Evolutionary conservation across 1,139 yeast genomes (phyloP).

Genomic region (Nakaseomyces sp.): DNA sequence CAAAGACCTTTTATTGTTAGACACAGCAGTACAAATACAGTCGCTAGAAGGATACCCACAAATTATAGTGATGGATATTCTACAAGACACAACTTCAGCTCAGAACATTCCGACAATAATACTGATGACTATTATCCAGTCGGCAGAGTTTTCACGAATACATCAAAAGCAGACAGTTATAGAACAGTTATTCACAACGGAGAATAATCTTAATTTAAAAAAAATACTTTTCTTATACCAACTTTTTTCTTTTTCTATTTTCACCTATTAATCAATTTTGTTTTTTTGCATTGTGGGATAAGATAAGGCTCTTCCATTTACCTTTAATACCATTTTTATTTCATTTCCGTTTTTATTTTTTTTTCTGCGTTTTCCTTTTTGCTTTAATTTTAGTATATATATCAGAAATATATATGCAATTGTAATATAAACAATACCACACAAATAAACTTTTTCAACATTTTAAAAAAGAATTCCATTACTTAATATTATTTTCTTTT

Average conservation of each 20-base stretch:
- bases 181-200: slow-evolving; percentile 7
- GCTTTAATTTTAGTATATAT: no score
- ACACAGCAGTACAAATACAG: slow-evolving; percentile 15
- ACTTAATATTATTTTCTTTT: no score
- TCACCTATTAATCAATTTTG: background rate
- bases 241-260: background rate
- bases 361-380: no score
- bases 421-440: no score
- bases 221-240: no score
- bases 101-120: background rate
- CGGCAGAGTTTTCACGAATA: background rate
- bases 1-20: slow-evolving; percentile 7
- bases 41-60: slow-evolving; percentile 13
- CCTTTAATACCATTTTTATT: no score
- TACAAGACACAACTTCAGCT: background rate
- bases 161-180: slow-evolving; percentile 4
- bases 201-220: background rate
- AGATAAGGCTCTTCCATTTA: no score
- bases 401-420: no score
- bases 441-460: no score
- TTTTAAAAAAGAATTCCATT: no score
- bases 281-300: background rate
- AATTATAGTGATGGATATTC: background rate
- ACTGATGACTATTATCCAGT: background rate
- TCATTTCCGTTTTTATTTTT: no score